Percentiles rank a stretch among this genome's conserved stretches.
Conservation (phyloP, 345 rosid genomes). For the Nasturtium officinale region DNA sequence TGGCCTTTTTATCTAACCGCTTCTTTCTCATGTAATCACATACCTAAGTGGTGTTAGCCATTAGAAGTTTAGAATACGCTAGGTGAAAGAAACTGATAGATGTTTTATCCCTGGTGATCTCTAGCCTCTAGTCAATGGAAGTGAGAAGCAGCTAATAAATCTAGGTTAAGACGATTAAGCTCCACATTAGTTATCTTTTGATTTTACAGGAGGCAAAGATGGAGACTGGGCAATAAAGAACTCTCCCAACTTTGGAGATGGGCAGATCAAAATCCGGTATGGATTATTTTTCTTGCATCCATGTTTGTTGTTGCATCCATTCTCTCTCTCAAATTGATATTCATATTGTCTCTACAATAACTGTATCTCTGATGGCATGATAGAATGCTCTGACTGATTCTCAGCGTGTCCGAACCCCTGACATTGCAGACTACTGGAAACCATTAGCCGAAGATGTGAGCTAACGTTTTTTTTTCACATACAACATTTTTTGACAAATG, state of each 20-base stretch:
- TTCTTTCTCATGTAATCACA: constrained; percentile 6
- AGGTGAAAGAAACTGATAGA: constrained; percentile 4
- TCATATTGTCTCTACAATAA: constrained; percentile 17
- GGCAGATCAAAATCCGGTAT: constrained; percentile 93
- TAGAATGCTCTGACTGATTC: constrained; percentile 92
- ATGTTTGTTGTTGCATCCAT: constrained; percentile 3
- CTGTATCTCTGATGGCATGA: constrained; percentile 37
- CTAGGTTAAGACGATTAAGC: not conserved
- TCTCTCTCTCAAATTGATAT: not conserved
- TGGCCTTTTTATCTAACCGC: not conserved
- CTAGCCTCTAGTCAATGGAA: not conserved
- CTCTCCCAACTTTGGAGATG: constrained; percentile 98
- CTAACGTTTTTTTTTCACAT: not conserved
- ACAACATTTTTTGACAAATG: not conserved
- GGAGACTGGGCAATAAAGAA: constrained; percentile 95
- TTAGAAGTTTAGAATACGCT: not conserved
- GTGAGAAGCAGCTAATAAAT: constrained; percentile 9
- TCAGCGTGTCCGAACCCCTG: constrained; percentile 86
- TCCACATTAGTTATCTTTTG: constrained; percentile 6
- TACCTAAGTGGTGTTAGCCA: not conserved
- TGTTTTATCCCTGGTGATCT: constrained; percentile 1
- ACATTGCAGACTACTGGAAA: constrained; percentile 91
- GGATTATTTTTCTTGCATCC: constrained; percentile 17
- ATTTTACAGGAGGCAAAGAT: constrained; percentile 73
- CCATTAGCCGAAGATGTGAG: constrained; percentile 96